Conservation (phyloP, 169 alveolate genomes). For the Plasmodium reichenowi region DNA sequence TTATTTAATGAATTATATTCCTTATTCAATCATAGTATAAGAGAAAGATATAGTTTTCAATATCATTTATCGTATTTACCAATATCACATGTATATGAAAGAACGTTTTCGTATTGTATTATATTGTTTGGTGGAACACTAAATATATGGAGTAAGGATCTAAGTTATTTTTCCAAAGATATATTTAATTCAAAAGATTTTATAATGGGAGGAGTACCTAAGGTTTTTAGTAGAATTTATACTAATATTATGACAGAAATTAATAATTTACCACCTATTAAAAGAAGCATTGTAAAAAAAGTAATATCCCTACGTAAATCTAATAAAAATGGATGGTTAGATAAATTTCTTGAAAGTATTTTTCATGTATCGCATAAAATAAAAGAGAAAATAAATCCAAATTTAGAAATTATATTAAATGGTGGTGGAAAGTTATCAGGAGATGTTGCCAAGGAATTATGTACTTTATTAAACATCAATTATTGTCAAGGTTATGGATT, state of each 20-base stretch:
- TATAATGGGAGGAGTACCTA: background rate
- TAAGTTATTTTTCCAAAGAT: background rate
- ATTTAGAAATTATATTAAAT: slow-evolving; percentile 8
- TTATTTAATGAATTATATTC: slow-evolving; percentile 11
- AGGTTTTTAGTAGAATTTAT: too few relatives aligned
- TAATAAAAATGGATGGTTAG: background rate
- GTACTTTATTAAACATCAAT: background rate
- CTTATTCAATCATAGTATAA: background rate
- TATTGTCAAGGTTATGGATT: slow-evolving; percentile 46
- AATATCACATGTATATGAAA: slow-evolving; percentile 84
- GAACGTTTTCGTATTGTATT: slow-evolving; percentile 80
- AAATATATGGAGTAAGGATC: background rate
- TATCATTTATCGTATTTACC: slow-evolving; percentile 90
- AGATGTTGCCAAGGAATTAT: slow-evolving; percentile 17
- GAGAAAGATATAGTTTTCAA: background rate
- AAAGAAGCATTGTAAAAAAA: background rate
- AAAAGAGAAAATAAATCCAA: slow-evolving; percentile 15
- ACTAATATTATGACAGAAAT: too few relatives aligned
- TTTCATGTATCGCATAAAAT: slow-evolving; percentile 16
- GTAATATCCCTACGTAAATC: background rate
- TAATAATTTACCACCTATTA: background rate
- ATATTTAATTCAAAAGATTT: background rate
- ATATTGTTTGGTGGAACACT: background rate
- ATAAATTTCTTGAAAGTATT: background rate
- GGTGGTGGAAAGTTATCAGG: slow-evolving; percentile 44